Evolutionary conservation across 192 early-diverging fungal species (phyloP).

Genomic region (Ramicandelaber brevisporus): DNA sequence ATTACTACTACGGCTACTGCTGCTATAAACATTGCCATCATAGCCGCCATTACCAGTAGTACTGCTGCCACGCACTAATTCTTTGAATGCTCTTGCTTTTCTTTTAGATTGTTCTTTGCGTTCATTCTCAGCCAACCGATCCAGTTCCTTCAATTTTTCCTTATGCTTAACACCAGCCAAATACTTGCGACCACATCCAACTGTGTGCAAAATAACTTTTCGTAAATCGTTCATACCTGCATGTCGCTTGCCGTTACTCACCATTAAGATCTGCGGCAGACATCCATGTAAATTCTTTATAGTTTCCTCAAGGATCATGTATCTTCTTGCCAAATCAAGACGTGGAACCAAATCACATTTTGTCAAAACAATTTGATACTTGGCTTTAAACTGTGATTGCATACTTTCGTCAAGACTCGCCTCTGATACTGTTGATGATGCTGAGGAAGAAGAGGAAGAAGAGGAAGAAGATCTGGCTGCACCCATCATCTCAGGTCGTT

Average conservation of each 20-base stretch:
- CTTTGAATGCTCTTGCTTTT: too few species aligned
- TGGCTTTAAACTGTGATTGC: too few species aligned
- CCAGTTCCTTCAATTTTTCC: too few species aligned
- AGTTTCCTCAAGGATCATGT: conserved; percentile 18
- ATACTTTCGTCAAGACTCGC: too few species aligned
- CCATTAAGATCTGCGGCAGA: neutral
- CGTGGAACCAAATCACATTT: conserved; percentile 46
- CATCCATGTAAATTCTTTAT: neutral
- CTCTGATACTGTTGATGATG: too few species aligned
- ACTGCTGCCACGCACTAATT: too few species aligned
- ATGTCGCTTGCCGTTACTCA: conserved; percentile 30
- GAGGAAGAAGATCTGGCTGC: conserved; percentile 13
- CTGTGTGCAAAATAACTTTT: conserved; percentile 33
- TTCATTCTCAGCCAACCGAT: too few species aligned
- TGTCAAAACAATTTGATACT: conserved; percentile 24
- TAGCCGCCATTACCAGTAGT: too few species aligned
- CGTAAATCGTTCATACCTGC: conserved; percentile 39
- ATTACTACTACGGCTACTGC: too few species aligned
- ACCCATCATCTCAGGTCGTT: conserved; percentile 13
- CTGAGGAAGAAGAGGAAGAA: too few species aligned
- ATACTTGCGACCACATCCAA: conserved; percentile 18
- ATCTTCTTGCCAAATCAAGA: conserved; percentile 29
- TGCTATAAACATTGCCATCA: too few species aligned
- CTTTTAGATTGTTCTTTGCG: too few species aligned
- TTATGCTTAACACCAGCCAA: conserved; percentile 12